Evolutionary conservation across 306 rosid genomes (phyloP).

Genomic region (Glycine tomentella): DNA sequence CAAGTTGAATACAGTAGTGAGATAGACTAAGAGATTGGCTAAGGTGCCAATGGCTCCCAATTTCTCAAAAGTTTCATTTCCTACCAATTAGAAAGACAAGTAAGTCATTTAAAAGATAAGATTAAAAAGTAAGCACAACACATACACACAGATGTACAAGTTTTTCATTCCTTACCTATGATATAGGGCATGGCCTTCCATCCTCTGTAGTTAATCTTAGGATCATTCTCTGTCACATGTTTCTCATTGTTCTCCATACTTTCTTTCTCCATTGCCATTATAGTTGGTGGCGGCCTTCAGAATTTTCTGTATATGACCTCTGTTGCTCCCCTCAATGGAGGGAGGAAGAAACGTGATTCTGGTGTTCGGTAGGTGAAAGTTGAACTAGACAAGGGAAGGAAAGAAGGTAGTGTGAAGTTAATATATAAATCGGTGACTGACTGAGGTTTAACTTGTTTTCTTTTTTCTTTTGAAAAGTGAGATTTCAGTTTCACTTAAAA

Average conservation of each 20-base stretch:
- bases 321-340: neutral
- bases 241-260: conserved; percentile 50
- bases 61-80: conserved; percentile 95
- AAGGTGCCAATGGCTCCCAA: conserved; percentile 86
- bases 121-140: neutral
- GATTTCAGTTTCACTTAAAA: neutral
- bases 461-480: neutral
- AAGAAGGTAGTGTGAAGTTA: neutral
- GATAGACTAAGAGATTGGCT: conserved; percentile 76
- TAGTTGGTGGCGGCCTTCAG: neutral
- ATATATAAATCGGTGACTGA: neutral
- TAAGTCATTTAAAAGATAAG: neutral
- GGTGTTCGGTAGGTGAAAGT: neutral
- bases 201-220: conserved; percentile 66
- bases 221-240: conserved; percentile 38
- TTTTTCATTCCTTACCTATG: conserved; percentile 61
- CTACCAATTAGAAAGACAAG: conserved; percentile 45
- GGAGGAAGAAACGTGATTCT: neutral
- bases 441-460: neutral
- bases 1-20: conserved; percentile 79
- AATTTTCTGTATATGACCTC: neutral
- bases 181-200: conserved; percentile 92
- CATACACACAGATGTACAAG: neutral
- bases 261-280: conserved; percentile 44
- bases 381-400: conserved; percentile 7